Evolutionary conservation across 257 asterid species (phyloP), one percentile per base, ranked within the genome.

Genomic region (Solanum pennellii): DNA sequence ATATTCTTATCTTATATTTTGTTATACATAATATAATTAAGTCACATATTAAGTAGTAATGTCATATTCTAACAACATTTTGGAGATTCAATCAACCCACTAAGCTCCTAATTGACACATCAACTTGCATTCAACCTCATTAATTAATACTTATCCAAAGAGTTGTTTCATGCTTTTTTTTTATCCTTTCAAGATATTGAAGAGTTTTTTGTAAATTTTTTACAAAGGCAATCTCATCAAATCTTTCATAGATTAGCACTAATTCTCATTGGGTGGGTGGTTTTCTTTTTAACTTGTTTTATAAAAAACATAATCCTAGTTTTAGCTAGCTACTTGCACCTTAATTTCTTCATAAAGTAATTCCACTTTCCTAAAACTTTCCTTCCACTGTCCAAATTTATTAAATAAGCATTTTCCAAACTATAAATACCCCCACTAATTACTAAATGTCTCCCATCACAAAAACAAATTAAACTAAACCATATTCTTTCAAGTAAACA

Each of bases 361-460:
- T 52, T 6, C 71, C 71, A 23, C 71, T 62, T 62, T 62, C 31
- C 89, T 68, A 52, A 52, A 23, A 52, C 62, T 52, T 52, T 52
- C 62, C n/a, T 52, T 66, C 35, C 37, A 27, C 20, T 62, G 16
- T n/a, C 71, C 33, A 62, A 62, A n/a, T n/a, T n/a, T 62, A 11
- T 10, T 18, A 62, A 62, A 20, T n/a, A 62, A 62, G 4, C 71
- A 62, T 49, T 49, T 49, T 14, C 0, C 60, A 21, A 62, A 74
- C 91, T 90, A 92, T 91, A 90, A 45, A 90, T 89, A 88, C 37
- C 42, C 88, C 25, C 86, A 41, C 84, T 86, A 89, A 75, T 6
- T 16, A 52, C 5, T 65, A 62, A 25, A 9, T 29, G 9, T 72
- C 82, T 85, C 86, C 77, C 82, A 73, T 83, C 91, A 69, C 83